Percentiles rank a stretch among this genome's conserved stretches.
phyloP scores from a whole-genome alignment of 805 yeast genomes.

The Millerago galiae region DNA sequence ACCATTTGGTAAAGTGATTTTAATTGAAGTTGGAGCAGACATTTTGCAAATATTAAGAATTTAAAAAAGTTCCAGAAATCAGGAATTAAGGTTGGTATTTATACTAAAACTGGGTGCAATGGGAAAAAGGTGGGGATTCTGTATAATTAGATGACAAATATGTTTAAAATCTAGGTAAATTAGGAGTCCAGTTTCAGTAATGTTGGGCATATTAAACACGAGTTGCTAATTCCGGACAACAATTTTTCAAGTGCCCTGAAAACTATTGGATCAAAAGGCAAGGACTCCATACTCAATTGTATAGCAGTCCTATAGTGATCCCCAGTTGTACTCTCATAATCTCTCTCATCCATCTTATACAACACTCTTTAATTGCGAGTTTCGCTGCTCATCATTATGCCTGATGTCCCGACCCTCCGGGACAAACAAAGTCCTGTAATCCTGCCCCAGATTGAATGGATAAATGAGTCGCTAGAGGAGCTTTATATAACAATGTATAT shows the following conservation, averaged over 20 bases:
- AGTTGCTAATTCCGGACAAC: no score
- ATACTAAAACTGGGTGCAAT: neutral
- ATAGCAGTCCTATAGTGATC: no score
- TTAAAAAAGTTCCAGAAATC: neutral
- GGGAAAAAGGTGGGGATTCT: neutral
- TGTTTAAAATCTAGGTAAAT: neutral
- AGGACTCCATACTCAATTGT: no score
- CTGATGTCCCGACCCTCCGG: neutral
- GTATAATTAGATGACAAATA: neutral
- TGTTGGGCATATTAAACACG: no score
- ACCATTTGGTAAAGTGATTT: constrained; percentile 60
- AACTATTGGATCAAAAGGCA: no score
- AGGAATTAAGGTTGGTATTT: neutral
- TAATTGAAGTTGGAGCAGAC: constrained; percentile 24
- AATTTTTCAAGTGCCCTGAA: no score
- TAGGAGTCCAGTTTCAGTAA: neutral
- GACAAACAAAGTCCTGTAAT: neutral
- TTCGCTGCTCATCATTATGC: neutral
- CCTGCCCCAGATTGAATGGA: neutral
- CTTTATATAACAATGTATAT: no score
- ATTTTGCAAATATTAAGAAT: neutral
- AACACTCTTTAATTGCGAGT: no score
- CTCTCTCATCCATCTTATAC: no score
- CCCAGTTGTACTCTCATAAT: no score
- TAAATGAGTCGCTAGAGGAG: no score